These are phyloP conservation scores for Austroboletus novae-zelandiae DNA, from an alignment of 1,284 basidiomycete genomes.

Conservation along the genomic window DNA sequence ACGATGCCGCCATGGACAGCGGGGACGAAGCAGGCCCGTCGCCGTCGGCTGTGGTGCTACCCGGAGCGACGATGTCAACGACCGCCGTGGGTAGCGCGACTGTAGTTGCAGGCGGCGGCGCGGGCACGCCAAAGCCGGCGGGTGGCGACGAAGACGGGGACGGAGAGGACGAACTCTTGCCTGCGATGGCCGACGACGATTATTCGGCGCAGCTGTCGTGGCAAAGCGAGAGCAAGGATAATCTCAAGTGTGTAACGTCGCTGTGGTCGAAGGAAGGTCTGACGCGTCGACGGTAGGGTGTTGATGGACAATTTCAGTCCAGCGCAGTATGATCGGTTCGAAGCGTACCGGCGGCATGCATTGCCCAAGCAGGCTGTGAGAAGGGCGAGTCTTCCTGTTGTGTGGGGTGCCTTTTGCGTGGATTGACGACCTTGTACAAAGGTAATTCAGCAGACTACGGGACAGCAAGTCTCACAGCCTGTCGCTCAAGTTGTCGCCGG, in stretches of 20 bases:
- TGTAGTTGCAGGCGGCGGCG: neutral
- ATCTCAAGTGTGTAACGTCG: slow-evolving; percentile 60
- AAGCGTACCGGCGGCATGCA: slow-evolving; percentile 81
- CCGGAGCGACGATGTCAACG: neutral
- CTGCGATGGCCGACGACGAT: slow-evolving; percentile 83
- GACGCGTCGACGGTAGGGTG: slow-evolving; percentile 47
- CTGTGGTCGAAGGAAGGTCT: neutral
- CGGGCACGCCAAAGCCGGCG: slow-evolving; percentile 18
- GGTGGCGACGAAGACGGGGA: slow-evolving; percentile 45
- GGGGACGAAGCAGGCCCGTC: slow-evolving; percentile 16
- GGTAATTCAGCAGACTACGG: slow-evolving; percentile 82
- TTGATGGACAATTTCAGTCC: slow-evolving; percentile 85
- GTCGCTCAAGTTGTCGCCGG: slow-evolving; percentile 88
- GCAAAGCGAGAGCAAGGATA: slow-evolving; percentile 82
- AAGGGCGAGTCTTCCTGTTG: slow-evolving; percentile 47
- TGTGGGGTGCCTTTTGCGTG: neutral
- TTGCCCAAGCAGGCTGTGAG: slow-evolving; percentile 81
- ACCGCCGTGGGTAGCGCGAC: neutral
- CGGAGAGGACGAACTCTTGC: slow-evolving; percentile 70
- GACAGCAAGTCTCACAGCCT: slow-evolving; percentile 82
- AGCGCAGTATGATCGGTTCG: slow-evolving; percentile 85
- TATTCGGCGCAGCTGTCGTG: slow-evolving; percentile 76
- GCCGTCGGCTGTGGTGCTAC: neutral
- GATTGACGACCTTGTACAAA: slow-evolving; percentile 27
- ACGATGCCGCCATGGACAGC: slow-evolving; percentile 18